A percentile compares a stretch with the other conserved stretches of the same genome.
Conservation (phyloP, 805 yeast species). For the Candida caryicola region DNA sequence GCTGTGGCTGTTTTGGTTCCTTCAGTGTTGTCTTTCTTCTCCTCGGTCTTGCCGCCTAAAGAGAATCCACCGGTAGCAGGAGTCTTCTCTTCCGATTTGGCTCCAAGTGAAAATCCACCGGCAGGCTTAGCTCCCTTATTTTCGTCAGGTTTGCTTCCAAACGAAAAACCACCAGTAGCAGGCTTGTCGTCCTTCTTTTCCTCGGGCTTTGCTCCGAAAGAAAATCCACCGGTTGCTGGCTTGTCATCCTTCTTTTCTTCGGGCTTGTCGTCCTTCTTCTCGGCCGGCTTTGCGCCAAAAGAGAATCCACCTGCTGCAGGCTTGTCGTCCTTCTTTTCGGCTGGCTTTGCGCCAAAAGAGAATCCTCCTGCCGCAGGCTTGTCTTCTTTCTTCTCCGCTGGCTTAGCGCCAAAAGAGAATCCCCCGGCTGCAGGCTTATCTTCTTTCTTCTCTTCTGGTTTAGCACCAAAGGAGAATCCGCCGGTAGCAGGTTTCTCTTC, state of each 20-base stretch:
- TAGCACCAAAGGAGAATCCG: constrained; percentile 1
- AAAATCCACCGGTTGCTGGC: constrained; percentile 14
- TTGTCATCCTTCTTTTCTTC: constrained; percentile 22
- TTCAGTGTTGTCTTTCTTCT: constrained; percentile 12
- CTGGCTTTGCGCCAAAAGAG: constrained; percentile 21
- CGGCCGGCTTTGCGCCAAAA: constrained; percentile 18
- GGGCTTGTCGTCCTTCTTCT: constrained; percentile 15
- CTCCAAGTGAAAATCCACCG: constrained; percentile 16
- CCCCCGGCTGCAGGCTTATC: constrained; percentile 10
- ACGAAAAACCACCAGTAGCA: constrained; percentile 7
- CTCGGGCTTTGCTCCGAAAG: constrained; percentile 21
- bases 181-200: constrained; percentile 7
- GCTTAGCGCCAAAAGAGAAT: constrained; percentile 20
- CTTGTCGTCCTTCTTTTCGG: constrained; percentile 9
- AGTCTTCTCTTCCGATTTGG: constrained; percentile 11
- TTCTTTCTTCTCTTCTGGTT: constrained; percentile 1
- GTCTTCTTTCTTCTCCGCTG: constrained; percentile 21
- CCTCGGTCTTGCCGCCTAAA: constrained; percentile 1
- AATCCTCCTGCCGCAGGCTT: constrained; percentile 12
- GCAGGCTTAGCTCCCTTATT: constrained; percentile 13
- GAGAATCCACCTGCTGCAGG: constrained; percentile 12
- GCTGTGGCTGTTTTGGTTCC: constrained; percentile 24
- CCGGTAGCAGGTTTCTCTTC: constrained; percentile 8
- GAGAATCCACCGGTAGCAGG: not conserved
- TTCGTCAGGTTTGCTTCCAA: constrained; percentile 16